Evolutionary conservation across 768 basidiomycete species (phyloP).

Genomic region (Suillus alpinus): DNA sequence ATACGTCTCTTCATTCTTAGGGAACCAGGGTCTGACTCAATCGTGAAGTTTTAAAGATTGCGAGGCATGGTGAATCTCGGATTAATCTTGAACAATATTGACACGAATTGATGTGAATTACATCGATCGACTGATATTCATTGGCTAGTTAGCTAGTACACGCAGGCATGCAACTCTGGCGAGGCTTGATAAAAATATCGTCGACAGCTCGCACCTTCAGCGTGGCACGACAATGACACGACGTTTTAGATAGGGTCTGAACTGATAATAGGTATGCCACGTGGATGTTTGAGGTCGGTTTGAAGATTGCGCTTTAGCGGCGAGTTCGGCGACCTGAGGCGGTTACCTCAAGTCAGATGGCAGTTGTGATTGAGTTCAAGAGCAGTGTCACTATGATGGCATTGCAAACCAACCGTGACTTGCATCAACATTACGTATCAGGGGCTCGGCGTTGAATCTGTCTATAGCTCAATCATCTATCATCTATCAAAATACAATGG

Average conservation of each 20-base stretch:
- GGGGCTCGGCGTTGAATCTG: background rate
- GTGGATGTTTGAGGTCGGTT: background rate
- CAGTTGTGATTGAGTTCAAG: background rate
- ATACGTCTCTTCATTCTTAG: constrained; percentile 1
- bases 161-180: no score
- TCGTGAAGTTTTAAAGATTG: background rate
- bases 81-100: background rate
- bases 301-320: no score
- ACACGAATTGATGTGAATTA: background rate
- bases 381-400: no score
- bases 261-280: background rate
- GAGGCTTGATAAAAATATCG: background rate
- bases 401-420: background rate
- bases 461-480: background rate
- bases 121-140: background rate
- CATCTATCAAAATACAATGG: background rate
- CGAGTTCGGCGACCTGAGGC: no score
- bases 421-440: background rate
- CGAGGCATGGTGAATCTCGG: background rate
- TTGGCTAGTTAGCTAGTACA: background rate
- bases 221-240: background rate
- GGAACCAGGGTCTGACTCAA: background rate
- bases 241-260: background rate
- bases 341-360: no score
- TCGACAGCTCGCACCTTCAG: background rate